Evolutionary conservation across 345 rosid genomes (phyloP), one percentile per base, ranked within the genome.

Genomic region (Populus nigra): DNA sequence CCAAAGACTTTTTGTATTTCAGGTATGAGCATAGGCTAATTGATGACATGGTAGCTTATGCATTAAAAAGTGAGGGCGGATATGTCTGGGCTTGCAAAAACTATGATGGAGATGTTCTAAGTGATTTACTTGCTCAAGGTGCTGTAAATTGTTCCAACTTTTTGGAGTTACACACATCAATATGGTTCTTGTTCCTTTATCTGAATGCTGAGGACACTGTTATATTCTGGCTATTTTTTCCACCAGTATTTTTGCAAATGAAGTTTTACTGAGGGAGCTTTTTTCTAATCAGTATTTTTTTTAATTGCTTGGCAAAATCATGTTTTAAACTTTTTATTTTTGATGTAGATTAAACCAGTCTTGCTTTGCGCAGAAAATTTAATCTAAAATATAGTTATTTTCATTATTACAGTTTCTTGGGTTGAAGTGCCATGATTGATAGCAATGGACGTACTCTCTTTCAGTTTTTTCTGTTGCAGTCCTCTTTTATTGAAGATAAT

Each of bases 21-120:
- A 96, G 98, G 99, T 96, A 96, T 76, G 99, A 93, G 87, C 99
- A 96, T 76, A 97, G 98, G n/a, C 80, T 96, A 73, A 96, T 96
- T 65, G 99, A 96, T 87, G 98, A 96, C 82, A 96, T 96, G 99
- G 98, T 96, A 63, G 99, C 99, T 74, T 96, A 96, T 83, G 96
- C 91, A 22, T 1, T 96, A 70, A 96, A 96, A 87, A 96, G 99
- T 71, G 98, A 91, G 73, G 99, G 99, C 31, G 98, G 99, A 79
- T 96, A 93, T 90, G 96, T 92, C 13, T 96, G 99, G 98, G 97
- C 99, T 23, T 96, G 99, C 89, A 96, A 96, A 88, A 96, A 96
- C 81, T 96, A 96, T 27, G 99, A 96, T 43, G 99, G 98, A 81
- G 98, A 96, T 90, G 99, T 96, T 65, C 97, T 91, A 82, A 96